Base-by-base conservation (phyloP, 805 yeast species). In the Brettanomyces bruxellensis region DNA sequence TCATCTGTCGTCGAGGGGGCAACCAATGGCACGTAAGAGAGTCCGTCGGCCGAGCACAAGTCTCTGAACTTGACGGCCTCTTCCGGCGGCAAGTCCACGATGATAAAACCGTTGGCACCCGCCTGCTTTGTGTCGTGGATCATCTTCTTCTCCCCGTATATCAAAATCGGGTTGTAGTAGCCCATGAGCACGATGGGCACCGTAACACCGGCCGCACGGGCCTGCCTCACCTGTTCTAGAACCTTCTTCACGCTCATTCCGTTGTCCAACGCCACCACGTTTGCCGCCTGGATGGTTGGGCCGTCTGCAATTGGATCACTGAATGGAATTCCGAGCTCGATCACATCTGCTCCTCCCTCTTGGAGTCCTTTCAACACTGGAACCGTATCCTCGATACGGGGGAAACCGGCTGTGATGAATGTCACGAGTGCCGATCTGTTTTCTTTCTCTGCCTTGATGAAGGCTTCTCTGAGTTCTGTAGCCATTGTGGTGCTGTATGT, bases 301-400 rank as follows among this genome's bases (percentile, higher is more conserved):
- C 99, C 99, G 65, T 93, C 99, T 34, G 98, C 99, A 63, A 93
- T 89, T 36, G 99, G 99, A 64, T 93, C 99, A 23, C 96, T 83
- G 65, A 93, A 93, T 42, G 99, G 99, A 62, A 93, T 69, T 51
- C 99, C 99, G 41, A 93, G 69, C 68, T 93, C 99, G 55, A 93
- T 87, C 51, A 93, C 76, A 61, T 93, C 98, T 36, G 86, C 95
- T 47, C 99, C 99, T 54, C 96, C 97, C 28, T 78, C 86, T 70
- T 93, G 98, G 69, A 93, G 78, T 23, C 93, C 91, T 62, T 81
- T 77, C 64, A 93, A 63, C 51, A 90, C 78, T 6, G 95, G 95
- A 43, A 93, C 72, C 1, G 99, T 90, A 52, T 86, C 96, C 46
- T 83, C 95, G 46, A 85, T 67, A 14, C 88, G 74, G 45, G 99